Percentiles rank a stretch among this genome's conserved stretches.
These are phyloP conservation scores for Clarireedia hainanense DNA, from an alignment of 2,329 filamentous ascomycete species.

Conservation along the genomic window DNA sequence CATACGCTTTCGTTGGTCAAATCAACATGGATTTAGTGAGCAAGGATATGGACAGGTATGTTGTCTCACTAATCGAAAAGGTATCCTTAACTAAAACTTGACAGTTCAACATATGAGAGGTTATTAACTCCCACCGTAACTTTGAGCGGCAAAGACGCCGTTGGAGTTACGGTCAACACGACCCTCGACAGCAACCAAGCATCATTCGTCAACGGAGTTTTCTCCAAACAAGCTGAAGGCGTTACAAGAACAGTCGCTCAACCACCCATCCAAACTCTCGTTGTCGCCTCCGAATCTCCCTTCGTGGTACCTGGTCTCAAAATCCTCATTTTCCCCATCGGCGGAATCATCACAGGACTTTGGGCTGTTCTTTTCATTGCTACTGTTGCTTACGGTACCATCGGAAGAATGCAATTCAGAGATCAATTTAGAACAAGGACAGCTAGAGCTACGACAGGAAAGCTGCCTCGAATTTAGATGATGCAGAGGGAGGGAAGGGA, in stretches of 20 bases:
- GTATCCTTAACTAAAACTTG: conserved; percentile 34
- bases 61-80: neutral
- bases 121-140: conserved; percentile 62
- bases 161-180: conserved; percentile 47
- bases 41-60: conserved; percentile 53
- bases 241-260: conserved; percentile 23
- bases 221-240: conserved; percentile 39
- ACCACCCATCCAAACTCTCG: conserved; percentile 27
- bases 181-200: conserved; percentile 64
- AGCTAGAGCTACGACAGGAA: conserved; percentile 34
- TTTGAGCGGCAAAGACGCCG: conserved; percentile 48
- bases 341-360: conserved; percentile 55
- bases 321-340: conserved; percentile 62
- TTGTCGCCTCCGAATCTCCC: conserved; percentile 34
- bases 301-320: conserved; percentile 64
- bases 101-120: conserved; percentile 40
- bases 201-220: conserved; percentile 63
- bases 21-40: conserved; percentile 52
- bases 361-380: conserved; percentile 52
- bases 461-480: conserved; percentile 21
- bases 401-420: conserved; percentile 57
- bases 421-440: conserved; percentile 51
- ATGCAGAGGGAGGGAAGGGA: neutral
- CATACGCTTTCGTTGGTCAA: conserved; percentile 61
- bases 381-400: conserved; percentile 57